phyloP scores from a whole-genome alignment of 2,329 filamentous ascomycete species.

The Aspergillus amoenus region DNA sequence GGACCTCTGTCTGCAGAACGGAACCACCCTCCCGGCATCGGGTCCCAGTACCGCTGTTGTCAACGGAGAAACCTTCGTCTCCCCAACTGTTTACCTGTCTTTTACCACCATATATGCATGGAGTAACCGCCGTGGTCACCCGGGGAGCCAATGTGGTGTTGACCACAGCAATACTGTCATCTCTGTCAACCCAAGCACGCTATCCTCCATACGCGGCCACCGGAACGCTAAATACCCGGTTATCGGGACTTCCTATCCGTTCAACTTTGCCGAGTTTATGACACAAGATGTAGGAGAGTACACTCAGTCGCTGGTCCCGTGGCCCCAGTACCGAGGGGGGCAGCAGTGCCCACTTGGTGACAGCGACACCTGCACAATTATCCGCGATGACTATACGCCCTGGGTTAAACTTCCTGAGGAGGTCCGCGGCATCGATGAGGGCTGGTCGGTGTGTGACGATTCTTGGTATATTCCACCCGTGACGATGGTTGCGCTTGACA shows the following conservation, averaged over 20 bases:
- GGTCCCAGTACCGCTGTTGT: conserved; percentile 23
- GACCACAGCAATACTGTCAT: conserved; percentile 20
- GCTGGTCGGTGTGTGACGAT: conserved; percentile 19
- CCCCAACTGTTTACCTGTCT: conserved; percentile 23
- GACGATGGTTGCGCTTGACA: conserved; percentile 17
- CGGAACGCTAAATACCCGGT: conserved; percentile 23
- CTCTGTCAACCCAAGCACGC: conserved; percentile 15
- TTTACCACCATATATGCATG: conserved; percentile 24
- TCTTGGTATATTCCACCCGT: conserved; percentile 26
- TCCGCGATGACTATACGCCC: conserved; percentile 24
- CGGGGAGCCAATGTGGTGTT: conserved; percentile 19
- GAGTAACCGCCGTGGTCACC: conserved; percentile 20
- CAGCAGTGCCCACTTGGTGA: conserved; percentile 18
- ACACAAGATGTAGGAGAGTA: conserved; percentile 20
- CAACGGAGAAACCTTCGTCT: conserved; percentile 20
- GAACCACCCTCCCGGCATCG: conserved; percentile 18
- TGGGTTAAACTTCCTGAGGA: conserved; percentile 22
- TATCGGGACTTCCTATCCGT: conserved; percentile 22
- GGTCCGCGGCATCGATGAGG: conserved; percentile 16
- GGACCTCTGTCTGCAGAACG: conserved; percentile 22
- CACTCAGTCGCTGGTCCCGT: conserved; percentile 21
- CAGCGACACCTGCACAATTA: conserved; percentile 16
- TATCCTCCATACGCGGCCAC: conserved; percentile 20
- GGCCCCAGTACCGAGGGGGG: conserved; percentile 22
- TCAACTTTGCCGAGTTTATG: conserved; percentile 23